These are phyloP conservation scores for Stentor roeselii DNA, from an alignment of 73 alveolate genomes.

Conservation along the genomic window DNA sequence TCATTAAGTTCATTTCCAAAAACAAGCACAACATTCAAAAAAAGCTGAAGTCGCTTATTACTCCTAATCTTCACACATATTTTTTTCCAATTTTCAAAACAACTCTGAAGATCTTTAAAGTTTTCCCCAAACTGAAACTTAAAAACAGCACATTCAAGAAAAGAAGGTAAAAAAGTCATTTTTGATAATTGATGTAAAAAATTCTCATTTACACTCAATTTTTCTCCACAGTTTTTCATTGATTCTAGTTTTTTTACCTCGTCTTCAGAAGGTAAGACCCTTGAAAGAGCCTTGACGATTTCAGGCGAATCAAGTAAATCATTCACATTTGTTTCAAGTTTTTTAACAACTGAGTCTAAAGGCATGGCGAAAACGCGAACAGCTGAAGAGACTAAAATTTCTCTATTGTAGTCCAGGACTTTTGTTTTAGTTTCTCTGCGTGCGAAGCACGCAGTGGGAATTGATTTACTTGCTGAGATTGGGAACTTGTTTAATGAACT, in stretches of 20 bases:
- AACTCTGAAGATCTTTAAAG: background rate
- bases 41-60: background rate
- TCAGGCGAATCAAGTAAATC: background rate
- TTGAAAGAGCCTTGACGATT: background rate
- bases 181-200: background rate
- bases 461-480: background rate
- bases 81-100: conserved; percentile 1
- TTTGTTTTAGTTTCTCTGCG: background rate
- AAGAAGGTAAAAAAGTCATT: background rate
- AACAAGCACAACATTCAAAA: background rate
- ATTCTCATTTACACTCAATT: background rate
- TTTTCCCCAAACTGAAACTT: background rate
- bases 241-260: background rate
- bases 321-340: background rate
- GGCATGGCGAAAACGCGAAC: background rate
- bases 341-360: background rate
- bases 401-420: background rate
- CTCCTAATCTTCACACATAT: background rate
- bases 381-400: conserved; percentile 4
- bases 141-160: background rate
- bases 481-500: conserved; percentile 12
- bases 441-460: background rate
- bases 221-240: background rate
- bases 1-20: conserved; percentile 20
- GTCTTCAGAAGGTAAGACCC: background rate